Evolutionary conservation across 331 rosid genomes (phyloP).

Genomic region (Cydonia oblonga): DNA sequence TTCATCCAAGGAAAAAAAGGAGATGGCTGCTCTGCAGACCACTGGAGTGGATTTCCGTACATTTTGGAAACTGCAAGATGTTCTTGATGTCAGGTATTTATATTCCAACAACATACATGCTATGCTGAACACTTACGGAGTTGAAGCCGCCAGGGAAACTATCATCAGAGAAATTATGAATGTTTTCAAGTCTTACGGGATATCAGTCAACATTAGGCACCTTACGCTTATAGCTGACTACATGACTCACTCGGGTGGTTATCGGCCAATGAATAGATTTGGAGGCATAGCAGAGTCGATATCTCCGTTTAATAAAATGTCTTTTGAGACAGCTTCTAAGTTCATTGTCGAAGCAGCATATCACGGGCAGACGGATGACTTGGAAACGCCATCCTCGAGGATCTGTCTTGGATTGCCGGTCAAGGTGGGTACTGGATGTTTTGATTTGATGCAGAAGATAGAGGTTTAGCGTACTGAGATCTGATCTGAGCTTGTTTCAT

Average conservation of each 20-base stretch:
- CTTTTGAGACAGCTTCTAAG: slow-evolving; percentile 76
- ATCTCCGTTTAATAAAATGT: slow-evolving; percentile 74
- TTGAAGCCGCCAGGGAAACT: slow-evolving; percentile 85
- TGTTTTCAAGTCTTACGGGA: slow-evolving; percentile 77
- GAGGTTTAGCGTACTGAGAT: slow-evolving; percentile 46
- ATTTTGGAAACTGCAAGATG: slow-evolving; percentile 55
- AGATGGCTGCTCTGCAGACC: slow-evolving; percentile 64
- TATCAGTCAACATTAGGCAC: slow-evolving; percentile 57
- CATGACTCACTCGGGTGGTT: slow-evolving; percentile 72
- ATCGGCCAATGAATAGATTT: slow-evolving; percentile 58
- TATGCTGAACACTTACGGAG: slow-evolving; percentile 60
- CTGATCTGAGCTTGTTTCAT: slow-evolving; percentile 9
- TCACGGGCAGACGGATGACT: slow-evolving; percentile 57
- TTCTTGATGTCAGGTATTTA: slow-evolving; percentile 55
- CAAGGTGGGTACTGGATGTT: slow-evolving; percentile 77
- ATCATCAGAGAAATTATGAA: slow-evolving; percentile 68
- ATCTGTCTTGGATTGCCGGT: slow-evolving; percentile 85
- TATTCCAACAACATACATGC: slow-evolving; percentile 69
- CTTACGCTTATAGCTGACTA: slow-evolving; percentile 31
- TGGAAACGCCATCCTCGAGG: slow-evolving; percentile 87
- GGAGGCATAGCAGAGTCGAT: slow-evolving; percentile 60
- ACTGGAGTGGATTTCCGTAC: slow-evolving; percentile 67
- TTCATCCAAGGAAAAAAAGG: slow-evolving; percentile 41
- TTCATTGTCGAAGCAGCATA: slow-evolving; percentile 78
- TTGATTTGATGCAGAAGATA: slow-evolving; percentile 62